Base-by-base conservation (phyloP, 805 yeast genomes). In the Candida fluviatilis region DNA sequence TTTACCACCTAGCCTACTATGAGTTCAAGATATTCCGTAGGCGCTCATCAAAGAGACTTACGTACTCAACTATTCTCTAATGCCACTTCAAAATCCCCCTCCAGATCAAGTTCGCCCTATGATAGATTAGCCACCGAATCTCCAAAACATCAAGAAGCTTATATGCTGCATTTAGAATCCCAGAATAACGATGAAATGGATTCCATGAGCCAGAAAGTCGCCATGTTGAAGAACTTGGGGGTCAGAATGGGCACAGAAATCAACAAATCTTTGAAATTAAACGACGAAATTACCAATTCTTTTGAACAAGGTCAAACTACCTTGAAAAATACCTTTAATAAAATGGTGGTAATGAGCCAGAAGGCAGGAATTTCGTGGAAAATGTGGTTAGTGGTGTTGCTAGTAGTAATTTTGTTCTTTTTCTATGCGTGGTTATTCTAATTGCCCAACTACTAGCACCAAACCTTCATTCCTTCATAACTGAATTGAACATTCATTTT, bases 291-390 rank as follows among this genome's bases (percentile, higher is more conserved):
- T 38, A 58, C 68, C 27, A 60, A 66, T 43, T 46, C 48, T 12
- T 63, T 69, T 45, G 73, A 66, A 49, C 50, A 53, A 38, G 73
- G 73, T 10, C 58, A 55, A 39, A 51, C 66, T 29, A 55, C 69
- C 10, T 60, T 69, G 47, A 66, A 66, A 40, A 62, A 63, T 45
- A 69, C 75, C 1, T 69, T 57, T 46, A 66, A 63, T 48, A 52
- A 56, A 39, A 69, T 69, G 75, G 58, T 69, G 34, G 51, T 61
- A 19, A 67, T 69, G 75, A 66, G 73, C 52, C 60, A 66, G 52
- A 49, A 66, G 29, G 73, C 73, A 11, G 75, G 75, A 2, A 66
- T 69, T 33, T 55, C 64, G 31, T 69, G 73, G 68, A 53, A 58
- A 37, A 63, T 65, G 70, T 69, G 75, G 75, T 50, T 66, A 30